A percentile compares a stretch with the other conserved stretches of the same genome.
phyloP scores from a whole-genome alignment of 371 early-diverging fungal species.

The Catenaria anguillulae region DNA sequence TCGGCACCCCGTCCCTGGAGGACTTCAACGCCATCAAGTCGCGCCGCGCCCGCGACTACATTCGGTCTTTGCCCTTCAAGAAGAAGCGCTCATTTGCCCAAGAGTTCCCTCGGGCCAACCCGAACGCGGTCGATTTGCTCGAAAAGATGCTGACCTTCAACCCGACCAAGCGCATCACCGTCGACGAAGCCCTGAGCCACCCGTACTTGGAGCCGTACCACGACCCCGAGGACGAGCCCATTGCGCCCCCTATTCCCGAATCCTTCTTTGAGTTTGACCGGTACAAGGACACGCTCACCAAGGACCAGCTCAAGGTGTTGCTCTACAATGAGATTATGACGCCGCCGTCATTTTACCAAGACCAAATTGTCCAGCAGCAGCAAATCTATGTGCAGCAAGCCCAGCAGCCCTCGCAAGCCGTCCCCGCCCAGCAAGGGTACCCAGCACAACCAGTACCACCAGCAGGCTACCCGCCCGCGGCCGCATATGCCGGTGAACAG shows the following conservation, averaged over 20 bases:
- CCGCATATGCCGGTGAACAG: no score
- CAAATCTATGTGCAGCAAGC: not conserved
- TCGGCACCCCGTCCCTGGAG: slow-evolving; percentile 69
- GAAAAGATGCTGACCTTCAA: slow-evolving; percentile 85
- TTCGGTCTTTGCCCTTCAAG: slow-evolving; percentile 77
- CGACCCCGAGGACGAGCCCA: slow-evolving; percentile 69
- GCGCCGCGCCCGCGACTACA: slow-evolving; percentile 64
- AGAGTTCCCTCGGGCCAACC: slow-evolving; percentile 70
- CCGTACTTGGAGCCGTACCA: slow-evolving; percentile 80
- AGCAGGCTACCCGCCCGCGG: no score
- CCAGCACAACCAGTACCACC: no score
- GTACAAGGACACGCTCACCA: slow-evolving; percentile 67
- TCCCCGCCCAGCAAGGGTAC: no score
- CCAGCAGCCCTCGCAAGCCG: not conserved
- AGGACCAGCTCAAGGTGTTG: slow-evolving; percentile 55
- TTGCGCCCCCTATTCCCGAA: slow-evolving; percentile 56
- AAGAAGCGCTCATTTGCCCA: slow-evolving; percentile 65
- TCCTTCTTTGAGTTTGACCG: slow-evolving; percentile 77
- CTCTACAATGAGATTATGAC: slow-evolving; percentile 11
- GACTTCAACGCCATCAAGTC: slow-evolving; percentile 67
- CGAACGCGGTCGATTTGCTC: slow-evolving; percentile 68
- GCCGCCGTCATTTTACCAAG: not conserved
- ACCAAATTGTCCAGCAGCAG: no score
- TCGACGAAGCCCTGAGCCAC: slow-evolving; percentile 79
- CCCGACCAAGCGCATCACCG: slow-evolving; percentile 82